phyloP scores from a whole-genome alignment of 2,329 filamentous ascomycete species.

The Pezicula carpinea region DNA sequence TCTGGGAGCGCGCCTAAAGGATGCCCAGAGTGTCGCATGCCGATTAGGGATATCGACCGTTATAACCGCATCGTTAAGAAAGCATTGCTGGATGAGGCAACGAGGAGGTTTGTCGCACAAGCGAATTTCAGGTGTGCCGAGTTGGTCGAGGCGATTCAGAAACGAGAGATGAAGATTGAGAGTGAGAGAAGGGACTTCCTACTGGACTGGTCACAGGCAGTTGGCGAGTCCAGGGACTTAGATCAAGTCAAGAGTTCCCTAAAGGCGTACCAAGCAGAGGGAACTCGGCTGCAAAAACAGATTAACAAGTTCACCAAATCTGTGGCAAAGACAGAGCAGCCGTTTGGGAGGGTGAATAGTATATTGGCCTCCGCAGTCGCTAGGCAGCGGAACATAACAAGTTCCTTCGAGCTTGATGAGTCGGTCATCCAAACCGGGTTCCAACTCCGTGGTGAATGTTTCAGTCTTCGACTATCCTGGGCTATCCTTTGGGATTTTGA shows the following conservation, averaged over 20 bases:
- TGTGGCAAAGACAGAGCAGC: conserved; percentile 2
- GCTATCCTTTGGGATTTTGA: conserved; percentile 6
- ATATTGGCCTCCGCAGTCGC: conserved; percentile 5
- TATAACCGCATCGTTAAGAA: conserved; percentile 58
- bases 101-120: conserved; percentile 55
- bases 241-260: conserved; percentile 2
- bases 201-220: conserved; percentile 1
- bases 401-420: conserved; percentile 5
- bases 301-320: conserved; percentile 3
- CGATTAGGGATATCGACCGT: conserved; percentile 49
- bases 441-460: conserved; percentile 4
- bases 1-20: conserved; percentile 33
- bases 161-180: conserved; percentile 3
- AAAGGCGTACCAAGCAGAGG: conserved; percentile 1
- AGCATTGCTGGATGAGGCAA: conserved; percentile 54
- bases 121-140: conserved; percentile 28
- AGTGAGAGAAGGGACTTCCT: conserved; percentile 1
- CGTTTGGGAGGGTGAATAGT: conserved; percentile 1
- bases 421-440: conserved; percentile 6
- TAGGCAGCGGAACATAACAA: conserved; percentile 3
- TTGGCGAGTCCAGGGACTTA: conserved; percentile 1
- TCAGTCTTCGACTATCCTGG: conserved; percentile 5
- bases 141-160: conserved; percentile 3
- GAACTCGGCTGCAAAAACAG: background rate
- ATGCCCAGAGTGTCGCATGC: conserved; percentile 54